Base-by-base conservation (phyloP, 208 protist species). In the Acanthamoeba lenticulata region DNA sequence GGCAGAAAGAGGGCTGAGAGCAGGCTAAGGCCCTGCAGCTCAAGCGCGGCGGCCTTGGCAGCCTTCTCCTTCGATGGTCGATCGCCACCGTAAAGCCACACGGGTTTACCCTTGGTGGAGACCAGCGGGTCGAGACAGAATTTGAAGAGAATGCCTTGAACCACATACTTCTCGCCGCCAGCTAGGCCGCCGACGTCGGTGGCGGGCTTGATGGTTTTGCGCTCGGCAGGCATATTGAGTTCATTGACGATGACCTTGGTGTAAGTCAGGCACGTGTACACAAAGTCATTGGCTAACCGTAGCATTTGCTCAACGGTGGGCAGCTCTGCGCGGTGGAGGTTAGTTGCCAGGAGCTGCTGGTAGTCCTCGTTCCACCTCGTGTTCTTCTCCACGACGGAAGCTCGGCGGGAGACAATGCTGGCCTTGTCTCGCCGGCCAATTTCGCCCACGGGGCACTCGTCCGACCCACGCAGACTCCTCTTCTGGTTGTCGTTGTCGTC, bases 111-210 rank as follows among this genome's bases (percentile, higher is more conserved):
- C 15, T 0, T 55, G 15, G 52, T 29, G 52, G 52, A 60, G 52
- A 19, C 52, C 21, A 24, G 52, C 21, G 90, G 49, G 34, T 96
- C 95, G 65, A 96, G 77, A 0, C 93, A 93, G 67, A 96, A 96
- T 57, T 96, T 96, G 40, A 96, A 96, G 0, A 96, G 29, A 4
- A 96, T 96, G 44, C 93, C 93, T 77, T 96, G 93, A 2, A 96
- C 95, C 9, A 96, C 92, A 67, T 95, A 96, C 65, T 96, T 96
- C 34, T 42, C 49, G 11, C 90, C 55, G 21, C 72, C 90, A 3
- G 94, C 95, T 0, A 94, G 13, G 42, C 95, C 95, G 29, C 94
- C 93, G 29, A 96, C 77, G 62, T 93, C 72, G n/a, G 29, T 74
- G 65, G 29, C 36, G 65, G 65, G 65, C 65, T 74, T 74, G 65